These are phyloP conservation scores for Ophiostoma australiae DNA, from an alignment of 2,329 filamentous ascomycete genomes.

Conservation along the genomic window DNA sequence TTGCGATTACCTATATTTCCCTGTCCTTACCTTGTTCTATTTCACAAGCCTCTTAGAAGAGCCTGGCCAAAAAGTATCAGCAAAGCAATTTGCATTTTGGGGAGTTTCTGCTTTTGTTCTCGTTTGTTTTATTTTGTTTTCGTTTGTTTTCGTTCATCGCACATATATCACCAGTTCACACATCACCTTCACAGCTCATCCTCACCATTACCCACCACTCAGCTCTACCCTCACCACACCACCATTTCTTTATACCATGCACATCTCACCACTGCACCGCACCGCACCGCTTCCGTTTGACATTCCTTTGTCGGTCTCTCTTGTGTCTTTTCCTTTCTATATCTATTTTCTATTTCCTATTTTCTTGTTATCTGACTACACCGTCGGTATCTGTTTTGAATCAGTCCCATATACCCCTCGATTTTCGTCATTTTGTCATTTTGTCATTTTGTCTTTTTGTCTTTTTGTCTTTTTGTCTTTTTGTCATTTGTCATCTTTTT, in stretches of 20 bases:
- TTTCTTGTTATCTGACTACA: neutral
- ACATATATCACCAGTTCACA: neutral
- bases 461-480: neutral
- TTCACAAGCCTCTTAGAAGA: neutral
- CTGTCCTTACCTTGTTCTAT: neutral
- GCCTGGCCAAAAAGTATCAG: conserved; percentile 9
- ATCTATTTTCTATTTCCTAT: neutral
- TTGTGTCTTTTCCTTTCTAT: neutral
- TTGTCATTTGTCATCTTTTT: neutral
- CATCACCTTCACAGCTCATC: neutral
- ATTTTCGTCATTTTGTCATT: neutral
- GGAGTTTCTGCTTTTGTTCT: neutral
- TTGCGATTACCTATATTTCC: neutral
- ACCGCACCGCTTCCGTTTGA: conserved; percentile 8
- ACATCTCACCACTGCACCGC: neutral
- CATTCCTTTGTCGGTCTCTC: neutral
- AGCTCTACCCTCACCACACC: neutral
- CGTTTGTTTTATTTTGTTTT: neutral
- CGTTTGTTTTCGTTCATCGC: neutral
- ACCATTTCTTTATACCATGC: neutral
- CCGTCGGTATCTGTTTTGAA: conserved; percentile 13
- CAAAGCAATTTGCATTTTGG: conserved; percentile 8
- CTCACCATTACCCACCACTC: neutral
- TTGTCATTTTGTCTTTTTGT: neutral
- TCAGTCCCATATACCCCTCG: conserved; percentile 14